Base-by-base conservation (phyloP, 164 flowering plant genomes). In the Piper betle region DNA sequence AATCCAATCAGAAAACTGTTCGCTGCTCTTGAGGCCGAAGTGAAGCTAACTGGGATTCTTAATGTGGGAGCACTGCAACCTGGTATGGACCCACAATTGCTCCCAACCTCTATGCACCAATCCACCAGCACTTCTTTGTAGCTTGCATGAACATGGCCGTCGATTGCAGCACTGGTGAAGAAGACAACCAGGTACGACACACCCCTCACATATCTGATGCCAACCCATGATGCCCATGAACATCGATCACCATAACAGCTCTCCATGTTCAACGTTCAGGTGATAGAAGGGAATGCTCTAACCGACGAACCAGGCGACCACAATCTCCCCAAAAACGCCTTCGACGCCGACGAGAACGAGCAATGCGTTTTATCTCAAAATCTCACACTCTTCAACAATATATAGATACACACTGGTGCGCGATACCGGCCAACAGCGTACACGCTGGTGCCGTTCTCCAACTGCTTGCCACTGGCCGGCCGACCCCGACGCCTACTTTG, bases 71-170 rank as follows among this genome's bases (percentile, higher is more conserved):
- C 96, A 53, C 62, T 86, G 70, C 83, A 75, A 39, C 94, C 85
- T 58, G 94, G 96, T 89, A 89, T 73, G 94, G 96, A n/a, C 86
- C 94, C 43, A 83, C 82, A 33, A 89, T 89, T 59, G 91, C 96
- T 38, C 94, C 94, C 7, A 88, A 94, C 38, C 61, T 89, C 20
- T 89, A 89, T 75, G 96, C 96, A 61, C 94, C 94, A 10, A 91
- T 87, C 50, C 96, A 89, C 77, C 94, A 89, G 59, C 96, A 89
- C 61, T 89, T 89, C 66, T 89, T 89, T 68, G 86, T 87, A 71
- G 86, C 96, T 67, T 86, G 96, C 50, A 82, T 89, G 91, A 89
- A 89, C 65, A 89, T 89, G 96, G 80, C 89, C 56, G 89, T 89
- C 52, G 96, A 89, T 67, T 85, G 86, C 71, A 89, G 75, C 71